Evolutionary conservation across 1,284 basidiomycete genomes (phyloP).

Genomic region (Apiotrichum montevideense): DNA sequence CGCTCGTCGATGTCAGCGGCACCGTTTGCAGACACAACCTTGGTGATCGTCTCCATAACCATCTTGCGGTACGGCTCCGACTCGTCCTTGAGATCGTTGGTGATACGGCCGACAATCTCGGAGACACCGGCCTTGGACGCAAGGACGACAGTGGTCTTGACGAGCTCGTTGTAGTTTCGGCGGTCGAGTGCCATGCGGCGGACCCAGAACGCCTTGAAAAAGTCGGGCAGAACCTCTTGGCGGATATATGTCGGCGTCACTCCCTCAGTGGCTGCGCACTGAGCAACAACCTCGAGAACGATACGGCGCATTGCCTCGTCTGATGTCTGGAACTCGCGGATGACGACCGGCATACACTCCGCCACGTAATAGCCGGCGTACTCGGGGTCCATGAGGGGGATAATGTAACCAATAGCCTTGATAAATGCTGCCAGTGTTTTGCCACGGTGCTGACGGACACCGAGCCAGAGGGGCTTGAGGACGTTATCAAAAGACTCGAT

Average conservation of each 20-base stretch:
- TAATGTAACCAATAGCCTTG: slow-evolving; percentile 99
- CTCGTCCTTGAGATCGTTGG: slow-evolving; percentile 94
- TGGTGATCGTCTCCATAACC: slow-evolving; percentile 99
- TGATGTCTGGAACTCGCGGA: slow-evolving; percentile 98
- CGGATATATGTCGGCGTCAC: slow-evolving; percentile 90
- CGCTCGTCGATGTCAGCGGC: slow-evolving; percentile 96
- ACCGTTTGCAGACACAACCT: slow-evolving; percentile 85
- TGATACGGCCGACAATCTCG: slow-evolving; percentile 89
- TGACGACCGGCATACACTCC: slow-evolving; percentile 94
- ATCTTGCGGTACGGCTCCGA: slow-evolving; percentile 97
- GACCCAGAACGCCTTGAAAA: slow-evolving; percentile 99
- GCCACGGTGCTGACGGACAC: slow-evolving; percentile 94
- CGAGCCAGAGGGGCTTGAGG: slow-evolving; percentile 95
- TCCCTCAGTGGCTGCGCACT: slow-evolving; percentile 96
- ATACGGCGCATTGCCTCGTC: slow-evolving; percentile 99
- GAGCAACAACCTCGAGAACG: slow-evolving; percentile 96
- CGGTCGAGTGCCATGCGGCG: slow-evolving; percentile 95
- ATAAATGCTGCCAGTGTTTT: slow-evolving; percentile 97
- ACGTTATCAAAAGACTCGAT: slow-evolving; percentile 99
- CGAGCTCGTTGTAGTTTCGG: slow-evolving; percentile 93
- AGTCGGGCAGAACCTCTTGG: slow-evolving; percentile 97
- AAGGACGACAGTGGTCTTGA: slow-evolving; percentile 96
- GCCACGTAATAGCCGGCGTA: slow-evolving; percentile 97
- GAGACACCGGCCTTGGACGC: slow-evolving; percentile 94
- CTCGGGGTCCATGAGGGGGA: slow-evolving; percentile 99